Evolutionary conservation across 2,329 filamentous ascomycete genomes (phyloP), one percentile per base, ranked within the genome.

Genomic region (Arthrocladium fulminans): DNA sequence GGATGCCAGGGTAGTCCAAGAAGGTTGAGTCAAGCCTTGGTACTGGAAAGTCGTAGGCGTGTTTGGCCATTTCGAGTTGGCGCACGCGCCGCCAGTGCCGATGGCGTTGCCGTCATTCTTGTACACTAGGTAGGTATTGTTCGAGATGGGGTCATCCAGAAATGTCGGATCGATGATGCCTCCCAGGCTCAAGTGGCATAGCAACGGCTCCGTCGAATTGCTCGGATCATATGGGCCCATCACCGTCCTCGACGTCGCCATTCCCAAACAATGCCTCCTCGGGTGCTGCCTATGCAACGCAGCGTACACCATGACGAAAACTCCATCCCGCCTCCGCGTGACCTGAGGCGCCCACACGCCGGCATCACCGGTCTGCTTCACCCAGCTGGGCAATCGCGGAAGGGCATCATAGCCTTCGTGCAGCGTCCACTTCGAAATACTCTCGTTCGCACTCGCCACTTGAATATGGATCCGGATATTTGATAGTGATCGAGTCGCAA

Each of bases 21-120:
- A 35, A 35, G 32, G 32, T 15, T 35, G 6, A 0, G 65, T 67
- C 4, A 56, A 35, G 9, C 60, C 56, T 1, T 10, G 9, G 40
- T 29, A 22, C 17, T 43, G 40, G 40, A 43, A 43, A 4, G 40
- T 43, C 3, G 62, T 51, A 0, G 65, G 65, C 2, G 57, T 54
- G 13, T 62, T 48, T 51, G 73, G 75, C 24, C 12, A 22, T 5
- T 48, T 42, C n/a, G 45, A 40, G 32, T 55, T 55, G 1, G 38
- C 43, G 50, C 66, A 69, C 9, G 57, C 55, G 6, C 68, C 67
- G 29, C 66, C 65, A n/a, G 58, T 56, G 23, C 65, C 61, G 23
- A 73, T 62, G 43, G 67, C 66, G 61, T 81, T 81, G 15, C 79
- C 79, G 57, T 83, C 79, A 24, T 81, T 65, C 61, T 83, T 83